Conservation (phyloP, 2,329 filamentous ascomycete genomes). For the Tolypocladium guangdongense region DNA sequence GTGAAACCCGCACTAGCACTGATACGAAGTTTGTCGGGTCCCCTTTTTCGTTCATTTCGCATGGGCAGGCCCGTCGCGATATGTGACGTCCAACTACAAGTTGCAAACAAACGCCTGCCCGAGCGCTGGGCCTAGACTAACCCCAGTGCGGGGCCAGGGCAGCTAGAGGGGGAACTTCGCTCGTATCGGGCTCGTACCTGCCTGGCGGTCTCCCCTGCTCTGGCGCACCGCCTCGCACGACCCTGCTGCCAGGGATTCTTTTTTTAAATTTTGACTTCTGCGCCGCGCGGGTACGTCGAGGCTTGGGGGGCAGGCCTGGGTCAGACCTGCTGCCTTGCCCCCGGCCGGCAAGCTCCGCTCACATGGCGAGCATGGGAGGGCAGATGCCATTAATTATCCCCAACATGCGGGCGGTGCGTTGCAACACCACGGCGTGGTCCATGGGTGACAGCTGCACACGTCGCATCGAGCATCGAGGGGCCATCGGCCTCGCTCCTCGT, state of each 20-base stretch:
- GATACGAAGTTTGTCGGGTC: background rate
- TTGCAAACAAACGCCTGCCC: background rate
- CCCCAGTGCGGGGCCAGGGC: too few relatives aligned
- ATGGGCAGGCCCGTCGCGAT: background rate
- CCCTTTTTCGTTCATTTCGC: background rate
- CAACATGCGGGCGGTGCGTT: too few relatives aligned
- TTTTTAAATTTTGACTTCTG: constrained; percentile 3
- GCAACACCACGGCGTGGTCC: background rate
- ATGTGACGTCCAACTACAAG: background rate
- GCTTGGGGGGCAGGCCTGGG: background rate
- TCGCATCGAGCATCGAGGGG: background rate
- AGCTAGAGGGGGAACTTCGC: too few relatives aligned
- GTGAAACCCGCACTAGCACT: background rate
- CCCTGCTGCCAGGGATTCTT: background rate
- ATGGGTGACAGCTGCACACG: background rate
- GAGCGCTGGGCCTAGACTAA: background rate
- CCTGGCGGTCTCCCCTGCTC: too few relatives aligned
- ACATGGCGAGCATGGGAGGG: background rate
- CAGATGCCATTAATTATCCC: background rate
- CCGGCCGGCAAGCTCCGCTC: background rate
- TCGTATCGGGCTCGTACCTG: too few relatives aligned
- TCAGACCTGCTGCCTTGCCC: too few relatives aligned
- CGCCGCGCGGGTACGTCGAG: background rate
- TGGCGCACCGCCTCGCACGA: background rate
- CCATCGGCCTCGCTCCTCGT: background rate